Evolutionary conservation across 2,329 filamentous ascomycete genomes (phyloP).

Genomic region (Teratosphaeria destructans): DNA sequence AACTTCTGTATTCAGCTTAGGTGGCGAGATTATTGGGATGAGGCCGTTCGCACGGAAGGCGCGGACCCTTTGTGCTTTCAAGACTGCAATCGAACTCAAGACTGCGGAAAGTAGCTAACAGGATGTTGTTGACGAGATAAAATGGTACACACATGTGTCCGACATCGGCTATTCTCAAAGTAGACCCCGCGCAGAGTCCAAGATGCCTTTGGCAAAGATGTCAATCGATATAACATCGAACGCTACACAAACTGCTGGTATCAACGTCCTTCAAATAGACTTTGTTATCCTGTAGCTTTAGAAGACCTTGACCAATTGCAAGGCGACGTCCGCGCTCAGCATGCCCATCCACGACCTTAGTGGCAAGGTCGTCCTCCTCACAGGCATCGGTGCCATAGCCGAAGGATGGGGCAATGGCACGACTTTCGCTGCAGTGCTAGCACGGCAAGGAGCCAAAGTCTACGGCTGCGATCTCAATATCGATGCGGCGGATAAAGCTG

Average conservation of each 20-base stretch:
- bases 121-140: neutral
- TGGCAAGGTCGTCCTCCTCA: conserved; percentile 37
- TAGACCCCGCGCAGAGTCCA: neutral
- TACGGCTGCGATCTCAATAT: conserved; percentile 42
- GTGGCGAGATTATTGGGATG: too few relatives aligned
- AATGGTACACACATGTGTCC: neutral
- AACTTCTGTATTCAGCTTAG: too few relatives aligned
- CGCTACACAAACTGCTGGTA: neutral
- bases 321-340: too few relatives aligned
- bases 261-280: too few relatives aligned
- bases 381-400: conserved; percentile 35
- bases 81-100: too few relatives aligned
- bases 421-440: conserved; percentile 37
- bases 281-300: neutral
- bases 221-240: neutral
- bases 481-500: conserved; percentile 16
- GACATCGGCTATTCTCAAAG: neutral
- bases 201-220: neutral
- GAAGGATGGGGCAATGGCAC: conserved; percentile 34
- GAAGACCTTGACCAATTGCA: neutral
- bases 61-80: too few relatives aligned
- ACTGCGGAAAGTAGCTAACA: too few relatives aligned
- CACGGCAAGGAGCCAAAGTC: conserved; percentile 38
- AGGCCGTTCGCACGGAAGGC: too few relatives aligned
- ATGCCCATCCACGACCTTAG: conserved; percentile 13